Evolutionary conservation across 495 filamentous ascomycete species (phyloP), one percentile per base, ranked within the genome.

Genomic region (Xylaria palmicola): DNA sequence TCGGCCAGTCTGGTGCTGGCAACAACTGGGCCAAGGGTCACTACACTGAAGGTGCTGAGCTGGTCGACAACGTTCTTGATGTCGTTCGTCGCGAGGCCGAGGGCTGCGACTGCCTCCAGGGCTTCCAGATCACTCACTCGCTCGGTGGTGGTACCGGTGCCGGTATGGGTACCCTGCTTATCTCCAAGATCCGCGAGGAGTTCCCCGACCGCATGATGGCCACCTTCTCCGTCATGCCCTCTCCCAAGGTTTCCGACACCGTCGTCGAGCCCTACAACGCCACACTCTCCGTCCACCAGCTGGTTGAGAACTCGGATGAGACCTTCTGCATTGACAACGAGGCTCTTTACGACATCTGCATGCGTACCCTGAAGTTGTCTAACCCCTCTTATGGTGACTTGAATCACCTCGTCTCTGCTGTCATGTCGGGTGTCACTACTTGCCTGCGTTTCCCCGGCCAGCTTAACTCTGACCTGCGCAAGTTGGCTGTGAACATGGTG

Each of bases 1-100:
- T 98, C 81, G 94, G 94, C 65, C 94, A 99, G 83, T 98, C 94
- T 66, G 93, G 94, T 85, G 94, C 94, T 71, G 94, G 94, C 82
- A 99, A 99, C 90, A 99, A 98, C 85, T 99, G 94, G 94, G 94
- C 94, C 76, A 99, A 99, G 89, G 94, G 94, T 77, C 94, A 99
- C 81, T 99, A 99, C 87, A 99, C 94, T 60, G 94, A 99, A 85
- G 94, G 94, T 85, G 94, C 94, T 71, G 94, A 99, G 85, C 86
- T 99, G 66, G 94, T 99, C 54, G 94, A 99, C 82, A 85, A 97
- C 69, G 94, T 99, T 63, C 84, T 99, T 69, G 94, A 99, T 80
- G 94, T 99, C 65, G 93, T 99, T 68, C 94, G 94, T 76, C 95
- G 94, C 72, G 94, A 99, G 84, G 94, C 95, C 67, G 94, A 99